Percentiles rank a stretch among this genome's conserved stretches.
phyloP scores from a whole-genome alignment of 768 basidiomycete species.

The Rhodotorula diobovata region DNA sequence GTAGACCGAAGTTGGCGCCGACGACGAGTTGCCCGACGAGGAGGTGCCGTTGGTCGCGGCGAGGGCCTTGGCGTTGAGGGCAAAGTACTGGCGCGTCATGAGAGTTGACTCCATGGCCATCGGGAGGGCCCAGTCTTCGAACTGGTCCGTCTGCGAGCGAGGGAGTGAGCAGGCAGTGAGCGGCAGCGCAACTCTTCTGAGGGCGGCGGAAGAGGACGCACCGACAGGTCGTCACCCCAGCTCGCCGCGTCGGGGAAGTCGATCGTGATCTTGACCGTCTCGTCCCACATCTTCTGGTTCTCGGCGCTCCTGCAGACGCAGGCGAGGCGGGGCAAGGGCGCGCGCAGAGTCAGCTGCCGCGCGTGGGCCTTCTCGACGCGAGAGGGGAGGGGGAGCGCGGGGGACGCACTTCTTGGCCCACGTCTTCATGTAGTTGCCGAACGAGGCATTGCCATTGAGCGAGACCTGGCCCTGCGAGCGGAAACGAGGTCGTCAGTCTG shows the following conservation, averaged over 20 bases:
- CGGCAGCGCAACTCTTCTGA: not conserved
- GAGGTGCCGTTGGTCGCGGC: conserved; percentile 11
- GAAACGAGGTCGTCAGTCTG: too few species aligned
- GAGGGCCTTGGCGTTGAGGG: conserved; percentile 56
- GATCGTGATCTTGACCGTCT: not conserved
- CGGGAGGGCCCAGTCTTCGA: conserved; percentile 8
- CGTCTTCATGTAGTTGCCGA: not conserved
- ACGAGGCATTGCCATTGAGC: not conserved
- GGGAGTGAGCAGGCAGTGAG: not conserved
- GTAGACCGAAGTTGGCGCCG: not conserved
- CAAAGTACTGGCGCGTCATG: conserved; percentile 53
- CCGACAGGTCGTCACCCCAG: conserved; percentile 45
- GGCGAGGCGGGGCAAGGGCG: too few species aligned
- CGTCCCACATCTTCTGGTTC: conserved; percentile 14
- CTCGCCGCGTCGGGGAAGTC: not conserved
- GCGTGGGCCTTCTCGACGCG: too few species aligned
- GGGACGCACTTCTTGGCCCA: not conserved
- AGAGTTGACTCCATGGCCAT: conserved; percentile 13
- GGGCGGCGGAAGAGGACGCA: conserved; percentile 42
- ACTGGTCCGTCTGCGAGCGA: conserved; percentile 2
- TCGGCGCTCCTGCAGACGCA: not conserved
- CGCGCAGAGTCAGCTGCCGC: not conserved
- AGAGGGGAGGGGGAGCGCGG: not conserved
- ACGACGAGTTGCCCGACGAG: not conserved
- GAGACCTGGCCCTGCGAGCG: not conserved